Percentiles rank a stretch among this genome's conserved stretches.
Conservation (phyloP, 495 filamentous ascomycete genomes). For the Pyronema omphalodes region DNA sequence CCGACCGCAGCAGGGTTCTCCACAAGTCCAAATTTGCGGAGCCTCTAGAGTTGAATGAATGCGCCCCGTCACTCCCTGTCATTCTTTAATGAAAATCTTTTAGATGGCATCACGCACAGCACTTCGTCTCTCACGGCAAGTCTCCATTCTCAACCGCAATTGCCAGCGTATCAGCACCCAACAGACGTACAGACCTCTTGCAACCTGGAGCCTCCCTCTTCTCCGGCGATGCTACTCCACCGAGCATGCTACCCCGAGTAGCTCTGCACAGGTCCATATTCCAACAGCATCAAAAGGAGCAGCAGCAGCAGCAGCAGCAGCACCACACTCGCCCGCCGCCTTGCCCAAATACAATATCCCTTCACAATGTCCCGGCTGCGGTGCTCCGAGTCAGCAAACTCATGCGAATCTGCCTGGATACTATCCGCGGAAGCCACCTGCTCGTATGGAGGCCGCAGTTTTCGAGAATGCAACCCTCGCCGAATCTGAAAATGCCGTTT, state of each 20-base stretch:
- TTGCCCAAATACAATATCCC: slow-evolving; percentile 24
- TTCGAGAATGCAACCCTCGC: background rate
- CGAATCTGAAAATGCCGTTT: slow-evolving; percentile 7
- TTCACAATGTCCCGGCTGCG: slow-evolving; percentile 65
- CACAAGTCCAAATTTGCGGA: background rate
- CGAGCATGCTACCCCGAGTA: background rate
- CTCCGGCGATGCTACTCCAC: background rate
- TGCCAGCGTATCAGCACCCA: background rate
- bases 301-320: background rate
- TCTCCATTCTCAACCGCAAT: background rate
- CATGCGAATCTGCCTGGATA: slow-evolving; percentile 57
- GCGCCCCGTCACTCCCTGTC: background rate
- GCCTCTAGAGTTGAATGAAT: background rate
- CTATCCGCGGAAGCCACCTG: slow-evolving; percentile 37
- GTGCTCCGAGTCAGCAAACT: slow-evolving; percentile 58
- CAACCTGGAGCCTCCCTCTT: background rate
- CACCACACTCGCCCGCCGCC: too few species aligned
- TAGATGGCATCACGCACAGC: background rate
- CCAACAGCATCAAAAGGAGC: too few species aligned
- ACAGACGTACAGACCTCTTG: background rate
- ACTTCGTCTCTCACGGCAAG: background rate
- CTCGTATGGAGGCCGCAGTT: slow-evolving; percentile 28
- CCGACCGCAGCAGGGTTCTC: background rate
- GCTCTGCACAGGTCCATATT: background rate
- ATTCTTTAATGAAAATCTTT: background rate